These are phyloP conservation scores for Coemansia sp. DNA, from an alignment of 192 early-diverging fungal species.

Conservation along the genomic window DNA sequence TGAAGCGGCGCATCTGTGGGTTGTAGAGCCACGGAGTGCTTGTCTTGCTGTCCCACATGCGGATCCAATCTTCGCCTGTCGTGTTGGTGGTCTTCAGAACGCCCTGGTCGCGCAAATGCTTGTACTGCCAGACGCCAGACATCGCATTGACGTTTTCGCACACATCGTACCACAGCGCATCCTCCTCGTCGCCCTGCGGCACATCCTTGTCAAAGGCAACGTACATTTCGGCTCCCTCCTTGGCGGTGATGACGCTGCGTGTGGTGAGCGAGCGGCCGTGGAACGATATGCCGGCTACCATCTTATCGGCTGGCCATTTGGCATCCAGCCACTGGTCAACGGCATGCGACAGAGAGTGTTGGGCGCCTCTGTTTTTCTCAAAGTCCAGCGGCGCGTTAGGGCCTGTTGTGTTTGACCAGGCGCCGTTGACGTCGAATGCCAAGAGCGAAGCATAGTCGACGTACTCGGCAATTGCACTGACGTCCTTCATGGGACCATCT, in stretches of 20 bases:
- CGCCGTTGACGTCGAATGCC: slow-evolving; percentile 68
- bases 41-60: slow-evolving; percentile 58
- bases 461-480: slow-evolving; percentile 62
- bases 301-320: slow-evolving; percentile 65
- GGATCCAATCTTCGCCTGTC: slow-evolving; percentile 60
- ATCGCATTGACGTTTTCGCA: slow-evolving; percentile 48
- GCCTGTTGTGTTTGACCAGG: slow-evolving; percentile 62
- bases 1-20: slow-evolving; percentile 62
- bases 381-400: slow-evolving; percentile 64
- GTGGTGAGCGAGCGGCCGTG: slow-evolving; percentile 62
- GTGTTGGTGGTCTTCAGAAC: slow-evolving; percentile 44
- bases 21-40: slow-evolving; percentile 64
- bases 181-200: slow-evolving; percentile 61
- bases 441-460: slow-evolving; percentile 70
- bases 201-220: slow-evolving; percentile 40
- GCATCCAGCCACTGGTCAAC: slow-evolving; percentile 61
- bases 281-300: slow-evolving; percentile 64
- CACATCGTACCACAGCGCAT: slow-evolving; percentile 52
- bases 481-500: slow-evolving; percentile 58
- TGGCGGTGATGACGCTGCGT: slow-evolving; percentile 43
- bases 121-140: slow-evolving; percentile 68
- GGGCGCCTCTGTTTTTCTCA: slow-evolving; percentile 37
- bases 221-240: slow-evolving; percentile 49
- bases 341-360: slow-evolving; percentile 49
- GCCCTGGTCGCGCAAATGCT: slow-evolving; percentile 60